Evolutionary conservation across 2,329 filamentous ascomycete species (phyloP), one percentile per base, ranked within the genome.

Genomic region (Penicillium olsonii): DNA sequence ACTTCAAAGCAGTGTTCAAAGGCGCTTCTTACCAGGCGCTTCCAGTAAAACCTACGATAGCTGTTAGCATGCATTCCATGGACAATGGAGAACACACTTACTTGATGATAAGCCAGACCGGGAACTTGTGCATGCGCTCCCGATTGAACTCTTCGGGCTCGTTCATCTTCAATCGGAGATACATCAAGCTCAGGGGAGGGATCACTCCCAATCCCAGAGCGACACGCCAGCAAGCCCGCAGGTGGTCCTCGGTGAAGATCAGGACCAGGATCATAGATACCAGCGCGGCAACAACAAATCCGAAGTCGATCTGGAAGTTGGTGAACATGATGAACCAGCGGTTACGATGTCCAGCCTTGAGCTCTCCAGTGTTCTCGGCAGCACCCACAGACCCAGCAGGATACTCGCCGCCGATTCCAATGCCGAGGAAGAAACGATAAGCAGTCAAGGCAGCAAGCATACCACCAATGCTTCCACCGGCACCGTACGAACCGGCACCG

Each of bases 291-390:
- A 92, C 77, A 2, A 95, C 87, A 57, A 95, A 96, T 1, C 89
- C 91, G 45, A 84, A 82, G 65, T 95, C 89, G 52, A 95, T 95
- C 77, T 91, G 88, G 19, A 87, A 84, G 70, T 95, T 95, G 39
- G 89, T 95, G 69, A 94, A 95, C 56, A 95, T 78, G 61, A 92
- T 89, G 66, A 92, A 96, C 90, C 90, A 95, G 33, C 87, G 80
- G 66, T 96, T 92, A n/a, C 92, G 80, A 14, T 87, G 87, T 10
- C 92, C 92, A 14, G 74, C 70, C 68, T 90, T 90, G 51, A 96
- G 77, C 66, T 95, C 90, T 18, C 89, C 88, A 0, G 87, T 92
- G 4, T 87, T 87, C 71, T 96, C 92, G 2, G 91, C 89, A 45
- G 84, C 88, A 2, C 87, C 88, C 0, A 96, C 92, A 51, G 84